A percentile compares a stretch with the other conserved stretches of the same genome.
Evolutionary conservation across 805 yeast species (phyloP).

Genomic region (Starmerella gropengiesseri): DNA sequence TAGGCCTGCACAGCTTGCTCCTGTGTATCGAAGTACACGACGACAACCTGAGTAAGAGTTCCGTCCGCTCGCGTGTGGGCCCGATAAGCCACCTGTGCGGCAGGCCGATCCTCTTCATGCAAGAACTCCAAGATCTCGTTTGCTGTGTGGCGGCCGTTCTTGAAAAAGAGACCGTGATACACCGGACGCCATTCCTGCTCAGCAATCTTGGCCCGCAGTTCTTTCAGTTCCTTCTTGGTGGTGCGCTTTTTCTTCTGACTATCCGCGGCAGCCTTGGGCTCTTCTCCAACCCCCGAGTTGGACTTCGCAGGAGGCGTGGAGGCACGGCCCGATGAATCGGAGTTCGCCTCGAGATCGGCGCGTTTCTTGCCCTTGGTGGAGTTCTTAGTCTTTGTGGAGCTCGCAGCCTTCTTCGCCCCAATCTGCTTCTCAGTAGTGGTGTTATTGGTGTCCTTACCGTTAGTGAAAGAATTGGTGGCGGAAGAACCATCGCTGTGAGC

Average conservation of each 20-base stretch:
- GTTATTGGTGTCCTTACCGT: too few species aligned
- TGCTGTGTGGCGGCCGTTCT: constrained; percentile 30
- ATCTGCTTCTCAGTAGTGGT: too few species aligned
- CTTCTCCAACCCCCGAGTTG: too few species aligned
- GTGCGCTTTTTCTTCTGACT: too few species aligned
- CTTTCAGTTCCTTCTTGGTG: constrained; percentile 5
- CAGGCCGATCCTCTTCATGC: constrained; percentile 28
- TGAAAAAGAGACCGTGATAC: constrained; percentile 33
- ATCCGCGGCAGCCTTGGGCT: not conserved
- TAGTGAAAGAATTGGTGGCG: too few species aligned
- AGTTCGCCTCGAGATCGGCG: too few species aligned
- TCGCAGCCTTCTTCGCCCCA: too few species aligned
- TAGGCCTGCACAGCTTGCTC: constrained; percentile 32
- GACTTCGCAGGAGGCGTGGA: too few species aligned
- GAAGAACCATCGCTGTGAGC: too few species aligned
- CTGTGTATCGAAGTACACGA: constrained; percentile 30
- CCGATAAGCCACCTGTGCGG: constrained; percentile 26
- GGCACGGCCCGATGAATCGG: too few species aligned
- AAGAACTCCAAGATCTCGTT: constrained; percentile 28
- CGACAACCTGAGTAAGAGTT: constrained; percentile 27
- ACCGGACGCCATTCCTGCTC: constrained; percentile 8
- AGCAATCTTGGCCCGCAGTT: not conserved
- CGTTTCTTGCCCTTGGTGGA: too few species aligned
- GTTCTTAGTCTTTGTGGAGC: too few species aligned
- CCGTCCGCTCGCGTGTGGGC: constrained; percentile 25